Base-by-base conservation (phyloP, 352 stramenopile species). In the Pythium sp. region DNA sequence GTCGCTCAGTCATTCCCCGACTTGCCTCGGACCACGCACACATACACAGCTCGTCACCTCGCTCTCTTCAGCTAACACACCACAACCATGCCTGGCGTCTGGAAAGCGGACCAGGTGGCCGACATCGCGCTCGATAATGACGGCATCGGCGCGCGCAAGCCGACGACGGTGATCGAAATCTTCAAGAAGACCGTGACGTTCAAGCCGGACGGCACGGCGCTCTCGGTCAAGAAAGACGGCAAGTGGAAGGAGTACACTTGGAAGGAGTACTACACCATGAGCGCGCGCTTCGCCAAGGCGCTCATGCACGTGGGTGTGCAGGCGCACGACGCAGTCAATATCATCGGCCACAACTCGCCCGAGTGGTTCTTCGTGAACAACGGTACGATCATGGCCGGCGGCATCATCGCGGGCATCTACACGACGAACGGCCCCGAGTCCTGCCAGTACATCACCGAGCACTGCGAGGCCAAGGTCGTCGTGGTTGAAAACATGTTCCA, bases 351-450 rank as follows among this genome's bases (percentile, higher is more conserved):
- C 70, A 97, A 97, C 74, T 86, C 84, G 36, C 84, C 87, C 9
- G 84, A 97, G 69, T 97, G 90, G 84, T 87, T 95, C 64, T 82
- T 96, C 67, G 82, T 81, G 58, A 86, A 93, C 64, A 86, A 86
- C 64, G 89, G 88, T 30, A 72, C 84, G 26, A 94, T 96, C 65
- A 77, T 94, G 55, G 85, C 88, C 26, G 89, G 89, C 30, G 88
- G 79, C 2, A 78, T 95, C 49, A 84, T 86, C 67, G 83, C 88
- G 15, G 90, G 90, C 46, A 89, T 97, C 66, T 97, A 97, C 81
- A 80, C 80, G 63, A 95, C 89, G 46, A 95, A 93, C 72, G 85
- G 73, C 0, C 34, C 86, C 20, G 79, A 93, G 65, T 77, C 88
- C 1, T 93, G 86, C 54, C 72, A 91, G 63, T 95, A 93, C 70